Evolutionary conservation across 768 basidiomycete species (phyloP).

Genomic region (Kwoniella dejecticola): DNA sequence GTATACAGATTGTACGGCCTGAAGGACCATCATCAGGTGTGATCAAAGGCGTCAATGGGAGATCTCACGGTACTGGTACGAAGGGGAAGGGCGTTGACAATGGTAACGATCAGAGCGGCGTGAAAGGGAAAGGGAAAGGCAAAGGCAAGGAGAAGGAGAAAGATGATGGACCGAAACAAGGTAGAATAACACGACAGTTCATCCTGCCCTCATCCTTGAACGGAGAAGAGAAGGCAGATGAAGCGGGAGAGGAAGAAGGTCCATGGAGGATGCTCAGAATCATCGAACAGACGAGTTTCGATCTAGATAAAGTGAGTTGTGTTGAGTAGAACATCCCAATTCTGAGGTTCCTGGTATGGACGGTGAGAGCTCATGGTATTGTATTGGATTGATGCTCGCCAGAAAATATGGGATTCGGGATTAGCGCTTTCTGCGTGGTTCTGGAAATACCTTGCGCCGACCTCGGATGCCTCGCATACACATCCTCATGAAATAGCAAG

Average conservation of each 20-base stretch:
- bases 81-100: no score
- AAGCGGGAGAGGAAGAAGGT: not conserved
- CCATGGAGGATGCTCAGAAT: constrained; percentile 59
- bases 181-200: constrained; percentile 38
- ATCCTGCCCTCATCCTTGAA: constrained; percentile 2
- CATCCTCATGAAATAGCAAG: constrained; percentile 4
- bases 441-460: constrained; percentile 19
- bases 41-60: constrained; percentile 4
- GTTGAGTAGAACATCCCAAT: not conserved
- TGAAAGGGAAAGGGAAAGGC: constrained; percentile 22
- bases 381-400: constrained; percentile 20
- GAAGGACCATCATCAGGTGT: not conserved
- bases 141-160: constrained; percentile 34
- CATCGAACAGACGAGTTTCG: constrained; percentile 81
- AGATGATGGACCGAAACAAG: constrained; percentile 41
- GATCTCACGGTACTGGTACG: not conserved
- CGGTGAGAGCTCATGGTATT: no score
- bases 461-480: not conserved
- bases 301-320: constrained; percentile 84
- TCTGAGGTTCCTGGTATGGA: no score
- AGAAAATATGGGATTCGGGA: constrained; percentile 98
- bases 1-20: constrained; percentile 36
- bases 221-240: not conserved
- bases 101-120: no score
- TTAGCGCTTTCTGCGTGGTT: constrained; percentile 83